A percentile compares a stretch with the other conserved stretches of the same genome.
Evolutionary conservation across 345 rosid species (phyloP).

Genomic region (Syzygium jambos): DNA sequence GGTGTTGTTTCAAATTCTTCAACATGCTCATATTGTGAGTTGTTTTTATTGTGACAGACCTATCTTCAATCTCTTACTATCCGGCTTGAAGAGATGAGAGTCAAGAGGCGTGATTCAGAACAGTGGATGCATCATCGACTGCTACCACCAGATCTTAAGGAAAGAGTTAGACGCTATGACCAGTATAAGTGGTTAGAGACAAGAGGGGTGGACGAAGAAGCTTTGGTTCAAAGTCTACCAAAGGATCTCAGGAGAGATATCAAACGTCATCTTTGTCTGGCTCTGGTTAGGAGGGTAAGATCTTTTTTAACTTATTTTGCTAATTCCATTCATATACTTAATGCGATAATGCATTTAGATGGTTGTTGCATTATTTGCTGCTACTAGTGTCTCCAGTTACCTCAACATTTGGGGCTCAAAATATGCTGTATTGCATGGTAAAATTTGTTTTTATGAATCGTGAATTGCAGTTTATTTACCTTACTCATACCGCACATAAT

Average conservation of each 20-base stretch:
- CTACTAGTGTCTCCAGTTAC: neutral
- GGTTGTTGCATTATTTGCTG: neutral
- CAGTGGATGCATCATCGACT: conserved; percentile 99
- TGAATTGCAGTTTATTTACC: neutral
- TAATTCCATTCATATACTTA: neutral
- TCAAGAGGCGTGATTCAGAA: conserved; percentile 95
- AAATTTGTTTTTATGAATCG: neutral
- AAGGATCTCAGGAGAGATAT: conserved; percentile 95
- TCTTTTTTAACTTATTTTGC: neutral
- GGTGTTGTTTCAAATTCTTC: neutral
- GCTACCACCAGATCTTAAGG: conserved; percentile 81
- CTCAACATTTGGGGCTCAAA: neutral
- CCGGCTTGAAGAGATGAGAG: conserved; percentile 95
- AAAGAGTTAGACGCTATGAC: conserved; percentile 86
- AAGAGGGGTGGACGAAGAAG: conserved; percentile 92
- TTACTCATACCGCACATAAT: neutral
- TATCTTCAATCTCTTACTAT: conserved; percentile 95
- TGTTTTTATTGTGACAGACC: conserved; percentile 45
- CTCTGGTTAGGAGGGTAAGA: conserved; percentile 87
- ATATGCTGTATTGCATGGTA: neutral
- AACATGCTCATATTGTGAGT: neutral
- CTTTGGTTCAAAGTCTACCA: conserved; percentile 78
- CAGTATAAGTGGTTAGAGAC: conserved; percentile 98
- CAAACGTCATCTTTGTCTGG: conserved; percentile 90
- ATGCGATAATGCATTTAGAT: neutral